Conservation (phyloP, 768 basidiomycete genomes). For the Chiua virens region DNA sequence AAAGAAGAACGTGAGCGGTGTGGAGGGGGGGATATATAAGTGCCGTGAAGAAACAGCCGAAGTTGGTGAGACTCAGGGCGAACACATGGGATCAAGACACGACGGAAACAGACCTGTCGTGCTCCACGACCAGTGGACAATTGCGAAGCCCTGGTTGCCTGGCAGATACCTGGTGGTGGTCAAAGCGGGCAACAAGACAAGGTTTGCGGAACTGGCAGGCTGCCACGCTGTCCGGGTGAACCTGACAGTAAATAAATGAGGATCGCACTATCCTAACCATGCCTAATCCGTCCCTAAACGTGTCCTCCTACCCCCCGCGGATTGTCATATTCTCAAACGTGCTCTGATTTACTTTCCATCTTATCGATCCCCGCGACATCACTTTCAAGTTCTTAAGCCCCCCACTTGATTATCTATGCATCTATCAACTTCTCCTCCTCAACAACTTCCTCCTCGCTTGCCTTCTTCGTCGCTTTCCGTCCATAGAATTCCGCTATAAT, state of each 20-base stretch:
- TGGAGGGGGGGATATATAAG: constrained; percentile 34
- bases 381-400: background rate
- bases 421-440: constrained; percentile 56
- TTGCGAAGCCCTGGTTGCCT: constrained; percentile 27
- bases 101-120: constrained; percentile 25
- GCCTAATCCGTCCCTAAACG: constrained; percentile 18
- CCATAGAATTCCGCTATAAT: constrained; percentile 93
- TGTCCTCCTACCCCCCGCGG: constrained; percentile 13
- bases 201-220: constrained; percentile 24
- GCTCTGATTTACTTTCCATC: constrained; percentile 13
- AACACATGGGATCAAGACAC: constrained; percentile 30
- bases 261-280: constrained; percentile 7
- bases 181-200: constrained; percentile 22
- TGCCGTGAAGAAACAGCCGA: constrained; percentile 16
- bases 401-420: constrained; percentile 40
- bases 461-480: constrained; percentile 74
- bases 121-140: background rate
- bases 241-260: constrained; percentile 15
- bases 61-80: constrained; percentile 35
- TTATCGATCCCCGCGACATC: constrained; percentile 18
- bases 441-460: constrained; percentile 42
- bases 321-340: constrained; percentile 5
- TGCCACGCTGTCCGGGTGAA: constrained; percentile 33
- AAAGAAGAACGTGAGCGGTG: constrained; percentile 9
- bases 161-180: constrained; percentile 28